Evolutionary conservation across 345 rosid genomes (phyloP).

Genomic region (Trapa incisa): DNA sequence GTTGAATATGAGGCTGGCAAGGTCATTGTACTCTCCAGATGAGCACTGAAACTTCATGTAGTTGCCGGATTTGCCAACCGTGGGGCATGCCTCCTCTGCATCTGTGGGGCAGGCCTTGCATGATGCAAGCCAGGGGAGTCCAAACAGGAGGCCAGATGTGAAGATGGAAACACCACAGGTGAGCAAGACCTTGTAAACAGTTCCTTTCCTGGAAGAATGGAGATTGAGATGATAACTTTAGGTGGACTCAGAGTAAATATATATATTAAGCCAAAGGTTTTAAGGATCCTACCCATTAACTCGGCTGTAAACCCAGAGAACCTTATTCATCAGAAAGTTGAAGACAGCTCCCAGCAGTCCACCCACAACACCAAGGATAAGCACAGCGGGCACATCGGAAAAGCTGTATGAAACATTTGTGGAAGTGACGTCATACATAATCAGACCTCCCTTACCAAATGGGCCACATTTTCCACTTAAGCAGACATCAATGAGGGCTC

Average conservation of each 20-base stretch:
- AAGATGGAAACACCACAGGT: conserved; percentile 59
- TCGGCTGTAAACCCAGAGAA: conserved; percentile 55
- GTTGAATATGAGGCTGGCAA: conserved; percentile 93
- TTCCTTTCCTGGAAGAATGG: conserved; percentile 48
- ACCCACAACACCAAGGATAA: conserved; percentile 68
- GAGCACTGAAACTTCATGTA: conserved; percentile 86
- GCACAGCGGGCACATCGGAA: conserved; percentile 61
- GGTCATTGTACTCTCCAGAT: conserved; percentile 67
- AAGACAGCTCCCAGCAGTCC: conserved; percentile 78
- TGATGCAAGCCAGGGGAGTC: conserved; percentile 74
- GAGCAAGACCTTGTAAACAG: conserved; percentile 38
- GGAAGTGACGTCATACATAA: conserved; percentile 79
- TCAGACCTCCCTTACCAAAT: conserved; percentile 88
- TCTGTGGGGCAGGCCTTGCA: conserved; percentile 68
- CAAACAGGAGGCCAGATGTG: conserved; percentile 84
- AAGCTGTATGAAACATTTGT: conserved; percentile 55
- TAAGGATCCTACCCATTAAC: conserved; percentile 51
- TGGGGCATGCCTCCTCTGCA: conserved; percentile 75
- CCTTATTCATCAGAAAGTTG: conserved; percentile 56
- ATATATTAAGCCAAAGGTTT: neutral
- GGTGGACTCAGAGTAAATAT: neutral
- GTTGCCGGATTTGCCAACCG: conserved; percentile 89
- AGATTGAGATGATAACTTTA: conserved; percentile 6
- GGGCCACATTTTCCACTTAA: conserved; percentile 72
- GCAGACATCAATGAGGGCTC: conserved; percentile 81